Conservation (phyloP, 1,139 yeast genomes). For the Waltiozyma sp. region DNA sequence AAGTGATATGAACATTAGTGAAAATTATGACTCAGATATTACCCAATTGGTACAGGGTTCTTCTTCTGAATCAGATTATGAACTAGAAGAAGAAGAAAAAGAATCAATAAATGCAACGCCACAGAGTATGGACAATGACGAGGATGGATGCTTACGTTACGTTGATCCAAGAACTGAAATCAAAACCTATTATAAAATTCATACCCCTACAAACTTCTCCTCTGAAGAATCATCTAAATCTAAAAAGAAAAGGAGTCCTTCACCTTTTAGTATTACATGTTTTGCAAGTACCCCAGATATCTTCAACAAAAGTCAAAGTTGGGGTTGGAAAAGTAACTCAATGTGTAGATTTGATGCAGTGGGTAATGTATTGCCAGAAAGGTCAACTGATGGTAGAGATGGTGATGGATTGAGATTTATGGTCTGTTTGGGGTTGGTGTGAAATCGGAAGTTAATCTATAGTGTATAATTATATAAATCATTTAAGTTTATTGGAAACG, state of each 20-base stretch:
- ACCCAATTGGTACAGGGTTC: background rate
- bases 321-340: slow-evolving; percentile 47
- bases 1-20: background rate
- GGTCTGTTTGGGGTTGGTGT: background rate
- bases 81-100: slow-evolving; percentile 4
- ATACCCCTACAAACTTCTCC: background rate
- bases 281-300: slow-evolving; percentile 40
- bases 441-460: too few relatives aligned
- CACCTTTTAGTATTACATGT: slow-evolving; percentile 25
- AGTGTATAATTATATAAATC: too few relatives aligned
- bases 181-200: background rate
- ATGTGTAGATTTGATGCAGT: slow-evolving; percentile 36
- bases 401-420: background rate
- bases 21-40: background rate
- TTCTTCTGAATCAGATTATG: background rate
- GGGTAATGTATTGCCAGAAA: slow-evolving; percentile 16
- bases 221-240: background rate
- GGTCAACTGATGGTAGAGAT: background rate
- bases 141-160: background rate
- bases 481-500: too few relatives aligned
- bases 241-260: background rate
- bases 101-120: background rate
- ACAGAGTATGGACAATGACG: background rate
- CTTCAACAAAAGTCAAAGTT: slow-evolving; percentile 40
- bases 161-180: background rate